phyloP scores from a whole-genome alignment of 192 early-diverging fungal species.

The Coemansia interrupta region DNA sequence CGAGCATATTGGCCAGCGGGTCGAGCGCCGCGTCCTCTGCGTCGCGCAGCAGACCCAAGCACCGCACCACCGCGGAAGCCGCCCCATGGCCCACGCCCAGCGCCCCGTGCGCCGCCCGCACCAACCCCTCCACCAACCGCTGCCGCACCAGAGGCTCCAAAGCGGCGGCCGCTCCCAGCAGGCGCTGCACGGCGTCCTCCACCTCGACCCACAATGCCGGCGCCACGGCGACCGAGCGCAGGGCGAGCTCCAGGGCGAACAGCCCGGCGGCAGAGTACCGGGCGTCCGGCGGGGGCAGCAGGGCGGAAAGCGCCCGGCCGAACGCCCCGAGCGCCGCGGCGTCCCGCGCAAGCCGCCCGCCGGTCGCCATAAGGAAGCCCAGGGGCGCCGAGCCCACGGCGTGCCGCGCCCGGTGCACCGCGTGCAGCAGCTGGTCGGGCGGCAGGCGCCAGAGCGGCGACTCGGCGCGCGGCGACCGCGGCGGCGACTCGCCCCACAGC shows the following conservation, averaged over 20 bases:
- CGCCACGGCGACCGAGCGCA: constrained; percentile 24
- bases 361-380: constrained; percentile 15
- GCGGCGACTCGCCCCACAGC: constrained; percentile 31
- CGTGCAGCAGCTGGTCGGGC: constrained; percentile 25
- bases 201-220: constrained; percentile 59
- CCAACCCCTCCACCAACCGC: constrained; percentile 28
- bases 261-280: neutral
- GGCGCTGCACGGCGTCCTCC: constrained; percentile 65
- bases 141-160: constrained; percentile 57
- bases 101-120: constrained; percentile 74
- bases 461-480: constrained; percentile 10
- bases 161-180: constrained; percentile 64
- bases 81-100: neutral
- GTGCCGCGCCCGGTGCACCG: constrained; percentile 19
- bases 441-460: constrained; percentile 40
- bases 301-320: constrained; percentile 13
- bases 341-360: constrained; percentile 16
- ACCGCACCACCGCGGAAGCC: constrained; percentile 39
- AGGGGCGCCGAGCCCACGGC: constrained; percentile 32
- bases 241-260: constrained; percentile 44
- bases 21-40: constrained; percentile 53
- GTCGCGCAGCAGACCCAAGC: constrained; percentile 53
- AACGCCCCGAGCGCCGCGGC: neutral
- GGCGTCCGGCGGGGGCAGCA: constrained; percentile 22
- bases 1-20: constrained; percentile 30